phyloP scores from a whole-genome alignment of 768 basidiomycete species.

The Rhizopogon rudus region DNA sequence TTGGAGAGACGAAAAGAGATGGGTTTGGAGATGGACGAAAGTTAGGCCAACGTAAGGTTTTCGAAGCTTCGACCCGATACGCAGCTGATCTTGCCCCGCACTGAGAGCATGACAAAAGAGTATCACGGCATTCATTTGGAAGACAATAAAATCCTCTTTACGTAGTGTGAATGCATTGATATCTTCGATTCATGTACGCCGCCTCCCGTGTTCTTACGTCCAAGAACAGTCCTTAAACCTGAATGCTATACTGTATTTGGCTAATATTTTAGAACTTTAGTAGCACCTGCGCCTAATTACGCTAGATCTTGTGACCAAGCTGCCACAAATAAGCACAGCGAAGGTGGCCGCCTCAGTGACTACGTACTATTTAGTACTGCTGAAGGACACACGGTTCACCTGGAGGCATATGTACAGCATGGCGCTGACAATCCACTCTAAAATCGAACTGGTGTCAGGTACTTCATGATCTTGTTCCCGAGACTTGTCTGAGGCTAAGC shows the following conservation, averaged over 20 bases:
- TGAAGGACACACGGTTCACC: not conserved
- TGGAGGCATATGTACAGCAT: slow-evolving; percentile 1
- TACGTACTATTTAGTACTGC: not conserved
- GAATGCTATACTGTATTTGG: no score
- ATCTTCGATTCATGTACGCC: not conserved
- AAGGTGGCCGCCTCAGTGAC: no score
- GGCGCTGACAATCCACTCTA: slow-evolving; percentile 26
- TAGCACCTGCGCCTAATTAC: no score
- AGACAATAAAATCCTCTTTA: not conserved
- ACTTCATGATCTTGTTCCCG: slow-evolving; percentile 7
- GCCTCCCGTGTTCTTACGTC: no score
- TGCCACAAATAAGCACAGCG: no score
- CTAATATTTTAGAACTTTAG: no score
- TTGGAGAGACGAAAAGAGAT: slow-evolving; percentile 34
- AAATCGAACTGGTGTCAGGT: slow-evolving; percentile 33
- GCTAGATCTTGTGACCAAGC: no score
- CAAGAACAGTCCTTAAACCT: no score
- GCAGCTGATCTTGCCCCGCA: not conserved
- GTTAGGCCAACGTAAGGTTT: slow-evolving; percentile 17
- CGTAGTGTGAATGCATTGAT: not conserved
- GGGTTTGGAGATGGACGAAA: slow-evolving; percentile 40
- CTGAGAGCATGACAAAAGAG: not conserved
- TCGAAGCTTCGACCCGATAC: not conserved
- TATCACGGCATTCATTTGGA: not conserved
- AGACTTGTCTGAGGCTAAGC: not conserved